Conservation (phyloP, 345 rosid species). For the Mercurialis annua region DNA sequence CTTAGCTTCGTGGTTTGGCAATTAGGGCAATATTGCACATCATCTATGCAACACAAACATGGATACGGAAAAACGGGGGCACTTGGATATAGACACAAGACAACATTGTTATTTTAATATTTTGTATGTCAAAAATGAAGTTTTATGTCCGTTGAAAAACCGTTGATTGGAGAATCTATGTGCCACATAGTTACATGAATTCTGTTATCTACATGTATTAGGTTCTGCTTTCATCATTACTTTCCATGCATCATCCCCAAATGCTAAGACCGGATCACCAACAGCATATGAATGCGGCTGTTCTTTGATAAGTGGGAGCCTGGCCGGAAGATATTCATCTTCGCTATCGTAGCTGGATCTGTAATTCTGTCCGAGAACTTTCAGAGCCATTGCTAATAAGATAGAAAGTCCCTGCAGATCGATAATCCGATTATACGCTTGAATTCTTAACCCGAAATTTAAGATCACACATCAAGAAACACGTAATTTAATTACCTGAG, state of each 20-base stretch:
- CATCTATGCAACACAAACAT: no score
- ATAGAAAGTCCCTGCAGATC: conserved; percentile 38
- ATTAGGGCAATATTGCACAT: not conserved
- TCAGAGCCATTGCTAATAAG: conserved; percentile 35
- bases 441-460: not conserved
- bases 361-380: conserved; percentile 24
- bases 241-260: conserved; percentile 27
- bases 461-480: not conserved
- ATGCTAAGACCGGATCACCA: conserved; percentile 15
- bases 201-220: not conserved
- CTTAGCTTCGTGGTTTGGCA: not conserved
- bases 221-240: conserved; percentile 4
- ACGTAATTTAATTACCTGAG: conserved; percentile 35
- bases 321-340: conserved; percentile 25
- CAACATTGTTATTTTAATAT: no score
- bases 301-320: conserved; percentile 37
- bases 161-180: no score
- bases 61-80: no score
- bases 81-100: no score
- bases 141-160: no score
- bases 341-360: conserved; percentile 27
- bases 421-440: not conserved
- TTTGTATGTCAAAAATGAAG: no score
- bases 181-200: not conserved
- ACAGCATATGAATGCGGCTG: conserved; percentile 21